These are phyloP conservation scores for Rehmannia glutinosa DNA, from an alignment of 257 asterid species.

Conservation along the genomic window DNA sequence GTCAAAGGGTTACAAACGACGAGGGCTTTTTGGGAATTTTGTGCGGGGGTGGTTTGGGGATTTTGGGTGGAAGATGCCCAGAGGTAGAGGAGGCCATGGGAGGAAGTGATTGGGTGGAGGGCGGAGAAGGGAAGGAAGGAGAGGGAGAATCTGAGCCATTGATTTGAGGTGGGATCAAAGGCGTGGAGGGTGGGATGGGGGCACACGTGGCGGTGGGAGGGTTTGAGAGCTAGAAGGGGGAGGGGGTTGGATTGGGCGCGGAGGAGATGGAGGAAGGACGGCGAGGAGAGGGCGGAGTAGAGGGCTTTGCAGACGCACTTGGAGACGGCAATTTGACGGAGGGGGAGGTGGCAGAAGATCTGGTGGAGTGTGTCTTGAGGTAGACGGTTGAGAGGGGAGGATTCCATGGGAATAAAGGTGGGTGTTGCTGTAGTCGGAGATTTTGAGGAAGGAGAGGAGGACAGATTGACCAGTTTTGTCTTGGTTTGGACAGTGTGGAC, in stretches of 20 bases:
- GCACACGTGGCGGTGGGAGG: slow-evolving; percentile 61
- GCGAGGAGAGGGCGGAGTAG: slow-evolving; percentile 52
- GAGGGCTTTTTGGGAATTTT: slow-evolving; percentile 50
- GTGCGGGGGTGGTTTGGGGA: slow-evolving; percentile 14
- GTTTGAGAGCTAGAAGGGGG: slow-evolving; percentile 66
- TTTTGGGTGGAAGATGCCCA: slow-evolving; percentile 57
- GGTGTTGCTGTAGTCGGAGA: too few relatives aligned
- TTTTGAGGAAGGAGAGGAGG: too few relatives aligned
- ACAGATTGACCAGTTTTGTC: too few relatives aligned
- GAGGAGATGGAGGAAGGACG: slow-evolving; percentile 70
- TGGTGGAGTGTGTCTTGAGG: slow-evolving; percentile 84
- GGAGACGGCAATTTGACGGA: slow-evolving; percentile 66
- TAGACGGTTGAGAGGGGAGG: slow-evolving; percentile 65
- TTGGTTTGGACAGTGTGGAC: too few relatives aligned
- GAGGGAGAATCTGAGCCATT: slow-evolving; percentile 82
- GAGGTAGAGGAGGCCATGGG: slow-evolving; percentile 75
- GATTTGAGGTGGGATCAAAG: slow-evolving; percentile 55
- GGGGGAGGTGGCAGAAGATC: slow-evolving; percentile 72
- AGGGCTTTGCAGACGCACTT: slow-evolving; percentile 73
- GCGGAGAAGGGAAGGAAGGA: slow-evolving; percentile 78
- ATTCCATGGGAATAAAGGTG: slow-evolving; percentile 44
- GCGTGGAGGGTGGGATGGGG: slow-evolving; percentile 66
- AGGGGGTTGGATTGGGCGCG: slow-evolving; percentile 44
- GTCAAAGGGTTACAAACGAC: slow-evolving; percentile 84
- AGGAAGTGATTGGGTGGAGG: slow-evolving; percentile 82